Conservation (phyloP, 75 land plant genomes). For the Selaginella tamariscina region DNA sequence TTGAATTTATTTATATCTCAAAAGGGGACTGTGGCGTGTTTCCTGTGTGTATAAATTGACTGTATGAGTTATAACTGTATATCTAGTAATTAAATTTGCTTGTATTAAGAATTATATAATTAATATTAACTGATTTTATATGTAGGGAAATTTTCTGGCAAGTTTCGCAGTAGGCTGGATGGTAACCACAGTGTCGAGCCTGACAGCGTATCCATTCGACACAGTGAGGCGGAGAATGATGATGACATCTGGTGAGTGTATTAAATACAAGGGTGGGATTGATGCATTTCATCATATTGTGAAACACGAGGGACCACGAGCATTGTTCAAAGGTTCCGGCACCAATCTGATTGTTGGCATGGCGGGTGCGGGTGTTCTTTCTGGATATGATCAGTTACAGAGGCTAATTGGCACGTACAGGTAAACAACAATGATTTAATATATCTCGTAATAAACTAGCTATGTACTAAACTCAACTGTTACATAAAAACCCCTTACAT, state of each 20-base stretch:
- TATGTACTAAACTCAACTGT: too few relatives aligned
- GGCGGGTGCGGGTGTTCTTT: slow-evolving; percentile 62
- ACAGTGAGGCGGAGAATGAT: slow-evolving; percentile 61
- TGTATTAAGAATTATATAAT: too few relatives aligned
- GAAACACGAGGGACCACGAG: slow-evolving; percentile 40
- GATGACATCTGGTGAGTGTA: slow-evolving; percentile 79
- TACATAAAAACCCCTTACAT: too few relatives aligned
- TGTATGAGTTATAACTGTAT: too few relatives aligned
- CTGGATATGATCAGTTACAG: slow-evolving; percentile 65
- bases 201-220: slow-evolving; percentile 58
- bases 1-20: too few relatives aligned
- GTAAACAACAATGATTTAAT: too few relatives aligned
- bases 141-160: slow-evolving; percentile 48
- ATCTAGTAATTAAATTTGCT: too few relatives aligned
- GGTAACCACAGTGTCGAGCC: slow-evolving; percentile 54
- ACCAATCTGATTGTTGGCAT: slow-evolving; percentile 56
- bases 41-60: too few relatives aligned
- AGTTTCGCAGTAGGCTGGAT: slow-evolving; percentile 61
- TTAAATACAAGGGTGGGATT: slow-evolving; percentile 49
- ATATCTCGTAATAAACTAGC: too few relatives aligned
- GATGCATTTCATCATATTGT: slow-evolving; percentile 52
- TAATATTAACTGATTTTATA: too few relatives aligned
- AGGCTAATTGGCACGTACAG: too few relatives aligned
- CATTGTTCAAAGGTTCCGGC: slow-evolving; percentile 58
- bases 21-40: too few relatives aligned